Evolutionary conservation across 2,329 filamentous ascomycete species (phyloP).

Genomic region (Dryadomyces sulphureus): DNA sequence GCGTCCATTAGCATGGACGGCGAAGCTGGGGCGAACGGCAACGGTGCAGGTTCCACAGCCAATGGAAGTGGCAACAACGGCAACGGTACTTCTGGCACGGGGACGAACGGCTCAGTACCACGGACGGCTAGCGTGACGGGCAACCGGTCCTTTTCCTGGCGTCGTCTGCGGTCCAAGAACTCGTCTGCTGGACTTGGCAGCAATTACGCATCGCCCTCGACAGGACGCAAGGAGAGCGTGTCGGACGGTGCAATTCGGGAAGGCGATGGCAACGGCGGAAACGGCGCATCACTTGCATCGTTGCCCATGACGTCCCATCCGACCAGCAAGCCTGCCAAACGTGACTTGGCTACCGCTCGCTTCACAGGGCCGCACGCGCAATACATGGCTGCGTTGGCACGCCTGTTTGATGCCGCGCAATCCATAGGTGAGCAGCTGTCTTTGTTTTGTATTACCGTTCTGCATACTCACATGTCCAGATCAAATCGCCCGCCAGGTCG

Average conservation of each 20-base stretch:
- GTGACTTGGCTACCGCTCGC: conserved; percentile 51
- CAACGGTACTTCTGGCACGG: conserved; percentile 34
- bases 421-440: conserved; percentile 58
- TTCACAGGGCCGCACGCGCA: conserved; percentile 75
- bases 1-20: conserved; percentile 35
- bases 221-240: conserved; percentile 27
- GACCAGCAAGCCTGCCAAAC: conserved; percentile 53
- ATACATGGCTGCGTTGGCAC: conserved; percentile 84
- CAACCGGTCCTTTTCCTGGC: conserved; percentile 80
- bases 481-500: conserved; percentile 90
- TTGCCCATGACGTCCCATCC: conserved; percentile 61
- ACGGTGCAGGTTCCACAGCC: neutral
- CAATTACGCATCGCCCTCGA: conserved; percentile 25
- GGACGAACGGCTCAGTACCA: conserved; percentile 21
- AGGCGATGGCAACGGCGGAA: conserved; percentile 17
- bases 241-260: conserved; percentile 16
- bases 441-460: neutral
- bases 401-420: conserved; percentile 85
- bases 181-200: conserved; percentile 48
- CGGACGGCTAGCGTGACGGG: conserved; percentile 48
- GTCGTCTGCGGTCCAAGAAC: conserved; percentile 78
- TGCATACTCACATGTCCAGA: conserved; percentile 34
- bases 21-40: conserved; percentile 14
- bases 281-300: conserved; percentile 37
- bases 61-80: conserved; percentile 34